Percentiles rank a stretch among this genome's conserved stretches.
Conservation (phyloP, 1,284 basidiomycete genomes). For the Sporisorium graminicola region DNA sequence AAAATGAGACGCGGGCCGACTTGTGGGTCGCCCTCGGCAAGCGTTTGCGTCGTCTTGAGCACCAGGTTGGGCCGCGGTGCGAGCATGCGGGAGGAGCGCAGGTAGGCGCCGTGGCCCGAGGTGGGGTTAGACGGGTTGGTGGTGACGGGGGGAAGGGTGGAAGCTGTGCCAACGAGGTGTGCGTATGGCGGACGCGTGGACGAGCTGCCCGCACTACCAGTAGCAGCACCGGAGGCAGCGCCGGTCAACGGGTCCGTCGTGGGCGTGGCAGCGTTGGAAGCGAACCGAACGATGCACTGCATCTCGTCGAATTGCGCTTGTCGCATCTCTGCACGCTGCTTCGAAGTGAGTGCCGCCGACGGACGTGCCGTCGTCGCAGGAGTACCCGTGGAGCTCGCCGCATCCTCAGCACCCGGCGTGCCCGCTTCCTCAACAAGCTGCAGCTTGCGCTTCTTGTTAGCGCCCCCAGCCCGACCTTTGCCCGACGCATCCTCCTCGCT, state of each 20-base stretch:
- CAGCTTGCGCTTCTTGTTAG: slow-evolving; percentile 50
- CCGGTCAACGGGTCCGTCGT: slow-evolving; percentile 3
- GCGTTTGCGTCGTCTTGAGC: slow-evolving; percentile 55
- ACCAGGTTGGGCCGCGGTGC: slow-evolving; percentile 61
- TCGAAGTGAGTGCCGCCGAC: slow-evolving; percentile 42
- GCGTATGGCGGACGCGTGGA: slow-evolving; percentile 60
- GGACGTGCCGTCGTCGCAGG: slow-evolving; percentile 15
- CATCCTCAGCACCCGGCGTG: slow-evolving; percentile 33
- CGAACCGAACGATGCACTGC: slow-evolving; percentile 65
- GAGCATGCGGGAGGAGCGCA: slow-evolving; percentile 66
- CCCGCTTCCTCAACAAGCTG: slow-evolving; percentile 39
- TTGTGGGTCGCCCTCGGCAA: slow-evolving; percentile 60
- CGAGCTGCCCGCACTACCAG: slow-evolving; percentile 2
- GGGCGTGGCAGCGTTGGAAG: slow-evolving; percentile 19
- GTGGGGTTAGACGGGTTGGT: slow-evolving; percentile 50
- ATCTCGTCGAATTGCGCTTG: slow-evolving; percentile 64
- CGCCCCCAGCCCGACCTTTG: slow-evolving; percentile 32
- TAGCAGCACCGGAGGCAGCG: background rate
- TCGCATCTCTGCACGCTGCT: slow-evolving; percentile 58
- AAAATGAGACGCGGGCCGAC: slow-evolving; percentile 63
- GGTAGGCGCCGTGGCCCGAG: slow-evolving; percentile 64
- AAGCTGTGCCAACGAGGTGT: slow-evolving; percentile 65
- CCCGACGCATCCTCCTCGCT: slow-evolving; percentile 24
- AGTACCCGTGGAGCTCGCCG: slow-evolving; percentile 13
- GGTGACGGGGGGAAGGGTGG: slow-evolving; percentile 59